These are phyloP conservation scores for Colletotrichum sublineola DNA, from an alignment of 2,329 filamentous ascomycete genomes.

Conservation along the genomic window DNA sequence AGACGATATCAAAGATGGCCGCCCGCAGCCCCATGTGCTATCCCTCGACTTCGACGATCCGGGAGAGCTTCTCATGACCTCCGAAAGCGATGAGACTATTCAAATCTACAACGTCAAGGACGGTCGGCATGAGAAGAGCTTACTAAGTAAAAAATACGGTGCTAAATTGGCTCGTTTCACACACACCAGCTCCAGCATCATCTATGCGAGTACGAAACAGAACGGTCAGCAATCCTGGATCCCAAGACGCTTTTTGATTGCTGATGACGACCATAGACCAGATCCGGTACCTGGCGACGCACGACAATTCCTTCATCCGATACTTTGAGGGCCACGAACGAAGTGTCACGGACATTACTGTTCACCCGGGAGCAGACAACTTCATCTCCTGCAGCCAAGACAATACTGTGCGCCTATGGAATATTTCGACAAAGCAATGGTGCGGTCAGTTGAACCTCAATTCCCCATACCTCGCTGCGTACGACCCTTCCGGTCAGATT, in stretches of 20 bases:
- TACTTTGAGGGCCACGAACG: conserved; percentile 95
- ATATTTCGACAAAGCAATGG: conserved; percentile 82
- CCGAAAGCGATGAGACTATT: conserved; percentile 93
- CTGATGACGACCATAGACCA: conserved; percentile 35
- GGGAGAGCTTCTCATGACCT: conserved; percentile 91
- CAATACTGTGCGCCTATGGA: conserved; percentile 93
- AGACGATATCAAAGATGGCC: conserved; percentile 66
- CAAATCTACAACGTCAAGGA: conserved; percentile 96
- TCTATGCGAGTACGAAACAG: conserved; percentile 96
- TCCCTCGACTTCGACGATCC: conserved; percentile 98
- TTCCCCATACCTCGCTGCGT: conserved; percentile 85
- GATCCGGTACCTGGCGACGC: conserved; percentile 87
- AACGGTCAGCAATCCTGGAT: conserved; percentile 72
- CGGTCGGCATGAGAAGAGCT: conserved; percentile 87
- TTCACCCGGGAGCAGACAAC: conserved; percentile 88
- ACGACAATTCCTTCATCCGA: conserved; percentile 96
- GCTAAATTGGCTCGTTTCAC: conserved; percentile 95
- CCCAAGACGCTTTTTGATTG: background rate
- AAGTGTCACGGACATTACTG: conserved; percentile 83
- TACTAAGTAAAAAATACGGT: conserved; percentile 97
- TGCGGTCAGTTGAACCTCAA: conserved; percentile 85
- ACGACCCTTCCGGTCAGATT: conserved; percentile 91
- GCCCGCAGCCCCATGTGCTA: conserved; percentile 75
- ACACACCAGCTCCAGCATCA: conserved; percentile 89
- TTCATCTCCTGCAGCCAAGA: conserved; percentile 94